Base-by-base conservation (phyloP, 805 yeast genomes). In the Nakazawaea holstii region DNA sequence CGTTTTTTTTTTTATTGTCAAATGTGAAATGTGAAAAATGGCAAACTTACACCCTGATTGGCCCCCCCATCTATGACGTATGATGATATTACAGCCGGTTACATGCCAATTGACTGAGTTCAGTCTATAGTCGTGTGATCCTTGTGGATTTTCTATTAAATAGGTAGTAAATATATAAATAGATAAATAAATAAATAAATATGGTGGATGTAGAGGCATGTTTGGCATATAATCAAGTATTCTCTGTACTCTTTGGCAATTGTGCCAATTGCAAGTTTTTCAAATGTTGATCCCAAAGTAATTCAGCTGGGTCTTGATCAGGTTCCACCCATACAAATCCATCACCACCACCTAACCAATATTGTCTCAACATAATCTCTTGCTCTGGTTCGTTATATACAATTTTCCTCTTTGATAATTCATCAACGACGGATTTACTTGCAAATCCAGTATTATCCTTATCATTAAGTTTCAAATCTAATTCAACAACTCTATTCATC, bases 311-410 rank as follows among this genome's bases (percentile, higher is more conserved):
- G 59, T 88, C 96, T 58, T 84, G 85, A 59, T 87, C 96, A 0
- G 95, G 95, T 59, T 87, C 96, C 10, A 78, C 83, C 96, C 96
- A 87, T 51, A 83, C 87, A 59, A 86, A 87, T 11, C 89, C 90
- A 46, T 84, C 91, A 29, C 96, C 96, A 7, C 88, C 87, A 37
- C 84, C 74, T 59, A 87, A 79, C 96, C 96, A 87, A 65, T 87
- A 87, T 55, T 89, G 95, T 58, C 87, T 85, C 54, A 87, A 56
- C 68, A 80, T 72, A 41, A 77, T 59, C 51, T 87, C 95, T 50
- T 79, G 83, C 47, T 81, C 79, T 41, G 84, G 80, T 54, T 79
- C 78, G 57, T 69, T 69, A 11, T 72, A 62, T 4, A 62, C 67
- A 60, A 73, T 65, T 41, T 61, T 58, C 38, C 72, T 60, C 50